Base-by-base conservation (phyloP, 768 basidiomycete genomes). In the Paxillus rubicundulus region DNA sequence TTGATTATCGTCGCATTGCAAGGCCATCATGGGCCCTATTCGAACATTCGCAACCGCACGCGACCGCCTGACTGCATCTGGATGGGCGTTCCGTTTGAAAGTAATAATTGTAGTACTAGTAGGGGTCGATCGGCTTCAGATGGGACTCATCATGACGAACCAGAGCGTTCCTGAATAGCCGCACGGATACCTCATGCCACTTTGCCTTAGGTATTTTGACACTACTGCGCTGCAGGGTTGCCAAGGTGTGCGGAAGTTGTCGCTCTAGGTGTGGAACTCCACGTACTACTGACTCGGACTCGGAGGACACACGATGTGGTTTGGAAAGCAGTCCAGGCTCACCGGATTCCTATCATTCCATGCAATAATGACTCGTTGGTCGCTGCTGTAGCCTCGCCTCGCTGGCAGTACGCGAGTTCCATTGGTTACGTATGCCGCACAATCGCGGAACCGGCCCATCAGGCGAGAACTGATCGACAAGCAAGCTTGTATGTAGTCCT, bases 211-310 rank as follows among this genome's bases (percentile, higher is more conserved):
- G 69, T 69, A 69, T 58, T 62, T 44, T 38, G 50, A 47, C 21
- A 30, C 46, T 54, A 60, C 64, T 70, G 65, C 64, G 58, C 49
- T 45, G 60, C 68, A 71, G 67, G 69, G 67, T 63, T 70, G 67
- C 21, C 45, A 54, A 48, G 38, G 50, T 55, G 49, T 58, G 57
- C 50, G 48, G 52, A 49, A 28, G 45, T 52, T 53, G 52, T 27
- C 51, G 51, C 49, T 47, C 49, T 50, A 52, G 9, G 43, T 55
- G 59, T 20, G 52, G 40, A 49, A 56, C 52, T 55, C 55, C 38
- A n/a, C n/a, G n/a, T n/a, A n/a, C n/a, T n/a, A n/a, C n/a, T n/a
- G n/a, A n/a, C n/a, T n/a, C n/a, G n/a, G n/a, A n/a, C n/a, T n/a
- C n/a, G n/a, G n/a, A n/a, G n/a, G n/a, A n/a, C n/a, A 46, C 58